Evolutionary conservation across 306 rosid genomes (phyloP).

Genomic region (Luffa aegyptiaca): DNA sequence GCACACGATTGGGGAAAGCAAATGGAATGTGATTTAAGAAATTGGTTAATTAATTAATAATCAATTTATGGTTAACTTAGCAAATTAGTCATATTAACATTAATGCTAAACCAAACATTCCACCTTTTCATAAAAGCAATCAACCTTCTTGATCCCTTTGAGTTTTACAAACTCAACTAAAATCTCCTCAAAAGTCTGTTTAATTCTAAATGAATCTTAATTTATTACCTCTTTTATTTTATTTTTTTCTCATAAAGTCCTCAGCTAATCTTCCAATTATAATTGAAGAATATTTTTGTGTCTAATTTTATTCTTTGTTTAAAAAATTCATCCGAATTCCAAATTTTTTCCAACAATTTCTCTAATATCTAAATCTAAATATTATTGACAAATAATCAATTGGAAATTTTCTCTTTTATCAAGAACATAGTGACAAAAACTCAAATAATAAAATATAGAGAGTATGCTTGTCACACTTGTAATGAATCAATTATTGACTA

Average conservation of each 20-base stretch:
- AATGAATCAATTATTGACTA: background rate
- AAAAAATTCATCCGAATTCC: no score
- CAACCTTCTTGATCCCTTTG: background rate
- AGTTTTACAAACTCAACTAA: background rate
- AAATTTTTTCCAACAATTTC: no score
- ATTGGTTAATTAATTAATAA: background rate
- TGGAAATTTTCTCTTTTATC: background rate
- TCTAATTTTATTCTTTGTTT: no score
- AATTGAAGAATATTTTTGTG: no score
- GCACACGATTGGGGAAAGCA: conserved; percentile 4
- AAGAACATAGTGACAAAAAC: background rate
- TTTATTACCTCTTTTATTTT: background rate
- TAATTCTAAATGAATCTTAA: background rate
- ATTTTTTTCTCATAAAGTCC: background rate
- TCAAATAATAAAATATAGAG: background rate
- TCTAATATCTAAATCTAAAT: background rate
- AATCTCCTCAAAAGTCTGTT: background rate
- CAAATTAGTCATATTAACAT: conserved; percentile 1
- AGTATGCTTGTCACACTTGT: background rate
- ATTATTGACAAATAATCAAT: background rate
- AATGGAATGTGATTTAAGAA: background rate
- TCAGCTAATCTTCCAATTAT: background rate
- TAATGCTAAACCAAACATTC: conserved; percentile 3
- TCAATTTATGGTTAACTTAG: background rate
- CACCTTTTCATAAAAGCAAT: background rate